Base-by-base conservation (phyloP, 2,329 filamentous ascomycete species). In the Colletotrichum tamarilloi region DNA sequence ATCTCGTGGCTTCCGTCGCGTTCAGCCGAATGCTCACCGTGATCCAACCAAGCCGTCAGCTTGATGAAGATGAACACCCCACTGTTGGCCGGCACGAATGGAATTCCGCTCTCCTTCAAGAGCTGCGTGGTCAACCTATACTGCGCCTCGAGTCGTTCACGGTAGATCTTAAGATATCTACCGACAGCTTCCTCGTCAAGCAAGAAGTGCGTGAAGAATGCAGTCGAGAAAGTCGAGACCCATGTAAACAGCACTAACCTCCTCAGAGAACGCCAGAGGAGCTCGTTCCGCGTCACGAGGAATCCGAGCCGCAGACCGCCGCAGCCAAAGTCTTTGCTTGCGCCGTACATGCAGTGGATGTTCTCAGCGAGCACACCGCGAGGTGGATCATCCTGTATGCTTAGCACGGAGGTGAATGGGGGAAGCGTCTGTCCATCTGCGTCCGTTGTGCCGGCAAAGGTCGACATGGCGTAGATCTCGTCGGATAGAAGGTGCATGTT, bases 271-370 rank as follows among this genome's bases (percentile, higher is more conserved):
- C 26, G 62, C 66, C 55, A 46, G 3, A 67, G 46, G 3, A 60
- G 46, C 32, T 24, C 14, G 19, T 65, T 73, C 9, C 55, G 38
- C 7, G 70, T 62, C n/a, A 73, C 55, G 11, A 69, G 35, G 46
- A 69, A 64, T 1, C 60, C 70, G 16, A 68, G 24, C 16, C 66
- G n/a, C 22, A 69, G 55, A 6, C 66, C 70, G n/a, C 55, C 55
- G 30, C 42, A 28, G 14, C 70, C 65, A 59, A 69, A 69, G 65
- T 65, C 60, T 46, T 73, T 69, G 38, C 69, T 65, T 11, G 46
- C 28, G 26, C 70, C 46, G 38, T 69, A 70, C 24, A 70, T 30
- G 49, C 56, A 70, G 67, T 70, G 62, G 2, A 65, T 16, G 12
- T 73, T 70, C 4, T 66, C 60, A 3, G 55, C 42, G n/a, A 56